These are phyloP conservation scores for Apiotrichum laibachii DNA, from an alignment of 1,284 basidiomycete species.

Conservation along the genomic window DNA sequence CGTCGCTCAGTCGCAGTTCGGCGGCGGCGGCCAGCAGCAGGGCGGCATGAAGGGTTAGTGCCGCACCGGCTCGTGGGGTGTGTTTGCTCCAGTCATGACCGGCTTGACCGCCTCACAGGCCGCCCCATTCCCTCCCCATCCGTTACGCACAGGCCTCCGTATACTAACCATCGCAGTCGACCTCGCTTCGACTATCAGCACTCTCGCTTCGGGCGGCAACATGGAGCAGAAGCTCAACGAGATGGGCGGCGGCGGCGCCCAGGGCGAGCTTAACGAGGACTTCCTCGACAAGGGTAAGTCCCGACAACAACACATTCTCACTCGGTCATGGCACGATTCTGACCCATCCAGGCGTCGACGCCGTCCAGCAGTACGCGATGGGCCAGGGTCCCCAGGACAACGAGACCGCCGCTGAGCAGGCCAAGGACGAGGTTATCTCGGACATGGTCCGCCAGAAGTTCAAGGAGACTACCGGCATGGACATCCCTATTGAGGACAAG, in stretches of 20 bases:
- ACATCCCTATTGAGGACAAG: slow-evolving; percentile 18
- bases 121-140: no score
- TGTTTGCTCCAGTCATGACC: neutral
- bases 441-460: slow-evolving; percentile 16
- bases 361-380: slow-evolving; percentile 17
- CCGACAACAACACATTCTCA: neutral
- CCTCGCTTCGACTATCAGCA: slow-evolving; percentile 6
- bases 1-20: slow-evolving; percentile 1
- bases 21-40: slow-evolving; percentile 4
- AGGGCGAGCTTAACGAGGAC: slow-evolving; percentile 22
- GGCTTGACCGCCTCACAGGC: no score
- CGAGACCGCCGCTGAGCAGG: slow-evolving; percentile 21
- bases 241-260: slow-evolving; percentile 18
- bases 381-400: slow-evolving; percentile 16
- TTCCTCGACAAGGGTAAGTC: slow-evolving; percentile 22
- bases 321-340: neutral
- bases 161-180: slow-evolving; percentile 5
- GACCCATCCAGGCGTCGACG: slow-evolving; percentile 15
- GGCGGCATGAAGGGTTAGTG: slow-evolving; percentile 4
- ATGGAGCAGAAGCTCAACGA: slow-evolving; percentile 18
- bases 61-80: neutral
- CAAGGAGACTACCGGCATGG: slow-evolving; percentile 11
- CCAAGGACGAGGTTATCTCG: slow-evolving; percentile 20
- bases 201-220: slow-evolving; percentile 11
- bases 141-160: neutral